These are phyloP conservation scores for Ogataea degrootiae DNA, from an alignment of 805 yeast genomes.

Conservation along the genomic window DNA sequence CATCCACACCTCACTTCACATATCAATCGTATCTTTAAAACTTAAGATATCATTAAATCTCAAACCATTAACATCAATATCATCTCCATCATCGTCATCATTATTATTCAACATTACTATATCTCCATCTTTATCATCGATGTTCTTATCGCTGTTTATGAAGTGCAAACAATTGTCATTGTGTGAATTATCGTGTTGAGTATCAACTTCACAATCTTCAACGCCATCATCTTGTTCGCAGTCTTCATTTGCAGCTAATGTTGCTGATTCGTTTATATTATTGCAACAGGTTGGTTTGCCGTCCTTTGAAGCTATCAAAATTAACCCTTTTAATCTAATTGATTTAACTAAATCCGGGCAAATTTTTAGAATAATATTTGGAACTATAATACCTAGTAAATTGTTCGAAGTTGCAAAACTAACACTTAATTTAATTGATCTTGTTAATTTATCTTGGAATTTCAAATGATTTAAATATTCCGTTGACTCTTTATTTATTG, in stretches of 20 bases:
- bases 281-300: constrained; percentile 7
- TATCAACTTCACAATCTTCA: too few relatives aligned
- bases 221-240: too few relatives aligned
- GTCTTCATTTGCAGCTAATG: background rate
- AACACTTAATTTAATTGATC: constrained; percentile 79
- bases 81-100: constrained; percentile 31
- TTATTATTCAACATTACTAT: background rate
- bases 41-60: constrained; percentile 58
- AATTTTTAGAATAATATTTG: constrained; percentile 60
- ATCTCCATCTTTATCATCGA: constrained; percentile 13
- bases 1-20: constrained; percentile 11
- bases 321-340: constrained; percentile 74
- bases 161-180: too few relatives aligned
- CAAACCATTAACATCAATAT: constrained; percentile 54
- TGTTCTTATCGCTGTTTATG: too few relatives aligned
- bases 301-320: constrained; percentile 54
- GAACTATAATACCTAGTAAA: constrained; percentile 76
- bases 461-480: constrained; percentile 29
- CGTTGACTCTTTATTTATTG: constrained; percentile 32
- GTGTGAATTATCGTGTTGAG: too few relatives aligned
- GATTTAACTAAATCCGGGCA: constrained; percentile 74
- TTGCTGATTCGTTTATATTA: background rate
- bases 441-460: constrained; percentile 41
- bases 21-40: constrained; percentile 55
- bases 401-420: constrained; percentile 78